Percentiles rank a stretch among this genome's conserved stretches.
Conservation (phyloP, 1,284 basidiomycete genomes). For the Hemileccinum hortonii region DNA sequence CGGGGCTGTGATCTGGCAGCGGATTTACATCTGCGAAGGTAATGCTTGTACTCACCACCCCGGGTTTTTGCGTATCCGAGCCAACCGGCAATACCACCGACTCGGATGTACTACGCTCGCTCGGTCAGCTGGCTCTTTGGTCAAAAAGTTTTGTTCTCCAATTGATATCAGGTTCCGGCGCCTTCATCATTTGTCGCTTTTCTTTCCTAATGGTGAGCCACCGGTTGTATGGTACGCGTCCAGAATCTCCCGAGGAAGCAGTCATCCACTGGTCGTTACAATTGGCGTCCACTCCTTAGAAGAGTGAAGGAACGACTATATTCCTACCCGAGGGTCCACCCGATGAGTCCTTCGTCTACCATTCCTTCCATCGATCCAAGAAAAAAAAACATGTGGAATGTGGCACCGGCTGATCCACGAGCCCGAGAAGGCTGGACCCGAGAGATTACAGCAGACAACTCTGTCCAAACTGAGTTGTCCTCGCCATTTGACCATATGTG, state of each 20-base stretch:
- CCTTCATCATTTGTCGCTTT: not conserved
- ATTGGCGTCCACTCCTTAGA: not conserved
- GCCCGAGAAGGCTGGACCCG: not conserved
- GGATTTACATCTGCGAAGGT: not conserved
- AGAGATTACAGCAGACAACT: conserved; percentile 5
- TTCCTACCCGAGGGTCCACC: too few species aligned
- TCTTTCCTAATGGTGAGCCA: not conserved
- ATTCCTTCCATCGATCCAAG: conserved; percentile 4
- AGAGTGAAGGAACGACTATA: too few species aligned
- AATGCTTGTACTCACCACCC: not conserved
- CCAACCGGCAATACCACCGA: not conserved
- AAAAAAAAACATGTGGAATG: not conserved
- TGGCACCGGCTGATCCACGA: not conserved
- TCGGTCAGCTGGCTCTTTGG: not conserved
- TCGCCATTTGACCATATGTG: not conserved
- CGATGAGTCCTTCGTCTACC: not conserved
- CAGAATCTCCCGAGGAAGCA: not conserved
- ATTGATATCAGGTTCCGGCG: not conserved
- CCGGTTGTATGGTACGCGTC: not conserved
- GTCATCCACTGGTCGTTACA: not conserved
- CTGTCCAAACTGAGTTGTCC: not conserved
- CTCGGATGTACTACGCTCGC: not conserved
- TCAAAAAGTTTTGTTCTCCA: not conserved
- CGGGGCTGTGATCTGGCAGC: conserved; percentile 1
- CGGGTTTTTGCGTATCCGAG: not conserved